Conservation (phyloP, 441 rosid species). For the Croton laevigatus region DNA sequence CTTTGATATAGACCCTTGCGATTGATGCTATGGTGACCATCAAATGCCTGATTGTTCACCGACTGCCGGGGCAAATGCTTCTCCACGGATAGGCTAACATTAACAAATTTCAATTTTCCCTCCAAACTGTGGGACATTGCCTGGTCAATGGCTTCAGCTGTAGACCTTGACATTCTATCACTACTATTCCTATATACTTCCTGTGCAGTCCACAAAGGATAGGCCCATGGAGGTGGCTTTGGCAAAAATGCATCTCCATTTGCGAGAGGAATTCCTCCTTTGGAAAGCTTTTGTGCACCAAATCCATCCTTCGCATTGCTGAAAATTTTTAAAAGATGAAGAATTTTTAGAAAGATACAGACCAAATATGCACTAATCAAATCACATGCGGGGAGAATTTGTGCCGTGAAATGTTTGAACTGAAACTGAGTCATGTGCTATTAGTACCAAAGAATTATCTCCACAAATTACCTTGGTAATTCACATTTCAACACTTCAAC, state of each 20-base stretch:
- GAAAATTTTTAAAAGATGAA: conserved; percentile 21
- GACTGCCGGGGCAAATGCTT: conserved; percentile 35
- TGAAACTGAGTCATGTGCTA: background rate
- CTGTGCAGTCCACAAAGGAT: conserved; percentile 96
- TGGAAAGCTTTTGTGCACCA: conserved; percentile 81
- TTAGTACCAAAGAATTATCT: conserved; percentile 3
- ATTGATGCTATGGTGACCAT: conserved; percentile 19
- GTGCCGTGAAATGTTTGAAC: background rate
- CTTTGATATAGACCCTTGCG: conserved; percentile 20
- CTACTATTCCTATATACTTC: conserved; percentile 95
- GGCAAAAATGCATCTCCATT: conserved; percentile 95
- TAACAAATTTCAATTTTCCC: conserved; percentile 68
- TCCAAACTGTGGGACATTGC: conserved; percentile 90
- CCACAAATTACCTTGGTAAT: conserved; percentile 55
- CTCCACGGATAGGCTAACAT: conserved; percentile 64
- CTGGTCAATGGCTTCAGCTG: conserved; percentile 98
- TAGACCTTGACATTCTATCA: conserved; percentile 91
- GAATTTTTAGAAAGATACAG: conserved; percentile 11
- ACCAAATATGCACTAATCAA: background rate
- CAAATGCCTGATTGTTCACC: conserved; percentile 24
- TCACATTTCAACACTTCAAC: conserved; percentile 91
- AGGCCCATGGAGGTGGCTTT: conserved; percentile 99
- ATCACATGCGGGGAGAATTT: background rate
- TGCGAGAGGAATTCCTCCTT: conserved; percentile 97
- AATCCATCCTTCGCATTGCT: conserved; percentile 71